Base-by-base conservation (phyloP, 768 basidiomycete genomes). In the Exidia glandulosa region DNA sequence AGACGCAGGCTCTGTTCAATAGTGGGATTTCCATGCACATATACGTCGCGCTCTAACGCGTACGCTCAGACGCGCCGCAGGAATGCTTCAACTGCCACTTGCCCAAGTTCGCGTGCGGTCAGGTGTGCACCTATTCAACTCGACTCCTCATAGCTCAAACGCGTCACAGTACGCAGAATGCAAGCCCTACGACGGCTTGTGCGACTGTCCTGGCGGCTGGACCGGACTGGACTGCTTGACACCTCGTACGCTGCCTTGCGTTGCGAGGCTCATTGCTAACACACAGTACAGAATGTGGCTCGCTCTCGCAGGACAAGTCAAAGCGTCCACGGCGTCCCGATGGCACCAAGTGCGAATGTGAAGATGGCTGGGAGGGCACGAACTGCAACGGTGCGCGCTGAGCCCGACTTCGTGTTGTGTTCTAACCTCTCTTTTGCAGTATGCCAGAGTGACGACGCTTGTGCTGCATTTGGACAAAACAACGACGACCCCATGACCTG, bases 141-240 rank as follows among this genome's bases (percentile, higher is more conserved):
- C 9, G 9, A 14, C 31, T 2, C 16, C 34, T 36, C 27, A 59
- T 16, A 4, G 25, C 33, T 60, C 48, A 59, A 50, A 14, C 54
- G n/a, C 29, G 29, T 57, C 47, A 16, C 57, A 76, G 69, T 96
- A 84, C 65, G 94, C 93, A 30, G 75, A 84, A 50, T 99, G 96
- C 74, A 87, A 94, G 68, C 79, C 82, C 52, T 97, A 88, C 68
- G 85, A 97, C 68, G 96, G 96, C 1, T 93, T 96, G 66, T 99
- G 96, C 74, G 86, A 92, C 68, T 99, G 96, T 68, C 93, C 94
- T 1, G 81, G 90, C 41, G 96, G 96, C n/a, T 99, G 94, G 85
- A 91, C 93, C 50, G 96, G 96, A 1, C 87, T 94, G 36, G 95
- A 98, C 68, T 99, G 96, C 73, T 73, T 96, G 58, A 82, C 83